Percentiles rank a stretch among this genome's conserved stretches.
These are phyloP conservation scores for Aspergillus felis DNA, from an alignment of 2,329 filamentous ascomycete species.

Conservation along the genomic window DNA sequence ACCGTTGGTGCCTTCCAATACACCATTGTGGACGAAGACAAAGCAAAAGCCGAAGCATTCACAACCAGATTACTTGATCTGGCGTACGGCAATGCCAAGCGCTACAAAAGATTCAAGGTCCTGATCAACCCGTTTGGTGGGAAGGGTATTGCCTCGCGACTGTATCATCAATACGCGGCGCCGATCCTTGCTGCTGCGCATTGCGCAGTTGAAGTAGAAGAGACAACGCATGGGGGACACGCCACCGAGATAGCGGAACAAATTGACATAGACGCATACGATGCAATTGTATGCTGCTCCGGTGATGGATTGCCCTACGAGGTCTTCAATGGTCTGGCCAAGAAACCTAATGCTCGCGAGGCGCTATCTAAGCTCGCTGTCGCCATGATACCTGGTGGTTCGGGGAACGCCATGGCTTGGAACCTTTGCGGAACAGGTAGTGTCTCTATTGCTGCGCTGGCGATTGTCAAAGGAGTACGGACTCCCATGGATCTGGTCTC, in stretches of 20 bases:
- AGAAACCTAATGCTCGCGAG: constrained; percentile 66
- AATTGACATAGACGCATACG: constrained; percentile 73
- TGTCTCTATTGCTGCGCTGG: constrained; percentile 71
- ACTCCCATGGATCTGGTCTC: constrained; percentile 82
- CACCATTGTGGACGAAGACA: constrained; percentile 51
- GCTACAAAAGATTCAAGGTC: constrained; percentile 75
- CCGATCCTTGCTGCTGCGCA: constrained; percentile 79
- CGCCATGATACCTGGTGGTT: constrained; percentile 84
- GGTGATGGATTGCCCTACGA: constrained; percentile 91
- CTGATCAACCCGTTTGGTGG: constrained; percentile 90
- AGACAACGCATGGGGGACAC: constrained; percentile 69
- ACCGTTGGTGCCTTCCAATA: constrained; percentile 61
- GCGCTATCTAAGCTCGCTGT: constrained; percentile 77
- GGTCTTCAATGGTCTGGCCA: constrained; percentile 87
- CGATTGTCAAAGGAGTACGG: constrained; percentile 81
- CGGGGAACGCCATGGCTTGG: constrained; percentile 88
- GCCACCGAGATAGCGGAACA: constrained; percentile 71
- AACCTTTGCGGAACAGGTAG: constrained; percentile 81
- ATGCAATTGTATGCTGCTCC: constrained; percentile 83
- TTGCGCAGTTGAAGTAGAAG: constrained; percentile 70
- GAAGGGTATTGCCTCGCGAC: constrained; percentile 68
- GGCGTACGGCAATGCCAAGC: constrained; percentile 67
- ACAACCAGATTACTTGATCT: constrained; percentile 60
- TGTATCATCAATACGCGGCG: constrained; percentile 70
- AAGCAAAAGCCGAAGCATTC: constrained; percentile 56